Percentiles rank a stretch among this genome's conserved stretches.
phyloP scores from a whole-genome alignment of 108 stramenopile genomes.

The Fistulifera solaris region DNA sequence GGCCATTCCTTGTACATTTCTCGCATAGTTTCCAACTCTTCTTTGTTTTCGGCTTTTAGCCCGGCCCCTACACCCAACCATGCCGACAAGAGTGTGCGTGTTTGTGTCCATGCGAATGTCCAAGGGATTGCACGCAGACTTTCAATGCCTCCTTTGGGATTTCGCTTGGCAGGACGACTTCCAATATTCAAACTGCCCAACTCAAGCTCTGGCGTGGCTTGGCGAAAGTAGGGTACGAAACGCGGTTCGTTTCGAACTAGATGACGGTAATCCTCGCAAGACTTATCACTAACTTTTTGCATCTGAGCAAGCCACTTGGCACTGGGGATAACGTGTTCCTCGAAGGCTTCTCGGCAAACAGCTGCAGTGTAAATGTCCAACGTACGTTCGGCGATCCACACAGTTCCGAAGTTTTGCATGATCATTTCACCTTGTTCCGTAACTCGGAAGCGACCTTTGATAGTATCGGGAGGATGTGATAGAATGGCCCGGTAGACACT shows the following conservation, averaged over 20 bases:
- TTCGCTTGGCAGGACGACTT: constrained; percentile 90
- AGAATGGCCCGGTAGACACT: constrained; percentile 73
- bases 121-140: constrained; percentile 94
- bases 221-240: constrained; percentile 95
- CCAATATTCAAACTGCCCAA: constrained; percentile 89
- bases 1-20: constrained; percentile 95
- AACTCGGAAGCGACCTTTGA: constrained; percentile 96
- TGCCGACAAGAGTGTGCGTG: constrained; percentile 87
- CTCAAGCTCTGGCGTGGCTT: constrained; percentile 95
- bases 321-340: constrained; percentile 55
- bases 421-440: constrained; percentile 99
- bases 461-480: constrained; percentile 91
- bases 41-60: constrained; percentile 34
- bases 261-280: constrained; percentile 76
- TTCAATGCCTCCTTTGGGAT: constrained; percentile 94
- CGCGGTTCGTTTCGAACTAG: constrained; percentile 83
- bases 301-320: constrained; percentile 77
- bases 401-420: constrained; percentile 92
- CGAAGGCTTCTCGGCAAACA: constrained; percentile 78
- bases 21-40: constrained; percentile 43
- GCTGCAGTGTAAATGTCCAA: constrained; percentile 95
- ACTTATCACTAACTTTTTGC: constrained; percentile 66
- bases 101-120: constrained; percentile 98
- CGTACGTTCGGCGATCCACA: constrained; percentile 80
- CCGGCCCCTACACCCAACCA: constrained; percentile 96